A percentile compares a stretch with the other conserved stretches of the same genome.
phyloP scores from a whole-genome alignment of 768 basidiomycete genomes.

The Auriscalpium orientale region DNA sequence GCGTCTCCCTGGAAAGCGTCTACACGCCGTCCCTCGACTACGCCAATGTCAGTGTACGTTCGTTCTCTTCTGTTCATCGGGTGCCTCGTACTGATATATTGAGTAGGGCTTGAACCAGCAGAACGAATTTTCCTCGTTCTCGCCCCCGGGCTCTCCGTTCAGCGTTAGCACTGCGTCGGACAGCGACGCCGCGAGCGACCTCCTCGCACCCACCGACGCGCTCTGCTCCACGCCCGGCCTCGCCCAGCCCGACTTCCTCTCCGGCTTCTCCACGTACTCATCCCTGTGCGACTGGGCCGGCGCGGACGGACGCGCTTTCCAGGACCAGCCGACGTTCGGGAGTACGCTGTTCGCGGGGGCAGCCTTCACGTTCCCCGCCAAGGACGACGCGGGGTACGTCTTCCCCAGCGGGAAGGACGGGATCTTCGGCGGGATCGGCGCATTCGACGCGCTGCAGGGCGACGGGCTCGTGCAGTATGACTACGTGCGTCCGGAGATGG shows the following conservation, averaged over 20 bases:
- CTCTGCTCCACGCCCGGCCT: neutral
- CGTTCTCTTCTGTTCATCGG: neutral
- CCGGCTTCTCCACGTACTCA: conserved; percentile 13
- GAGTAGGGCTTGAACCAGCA: neutral
- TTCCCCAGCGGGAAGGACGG: too few species aligned
- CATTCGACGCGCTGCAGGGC: too few species aligned
- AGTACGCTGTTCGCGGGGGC: too few species aligned
- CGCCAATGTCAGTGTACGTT: neutral
- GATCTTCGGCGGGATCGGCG: too few species aligned
- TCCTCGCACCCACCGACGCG: neutral
- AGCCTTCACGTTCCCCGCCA: too few species aligned
- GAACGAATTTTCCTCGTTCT: conserved; percentile 5
- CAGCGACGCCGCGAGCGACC: neutral
- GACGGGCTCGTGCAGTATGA: too few species aligned
- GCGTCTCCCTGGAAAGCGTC: neutral
- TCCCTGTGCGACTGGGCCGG: conserved; percentile 15
- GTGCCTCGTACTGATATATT: neutral
- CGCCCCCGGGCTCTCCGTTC: conserved; percentile 14
- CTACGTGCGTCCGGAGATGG: too few species aligned
- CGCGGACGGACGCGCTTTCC: neutral
- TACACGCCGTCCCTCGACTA: neutral
- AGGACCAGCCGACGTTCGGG: too few species aligned
- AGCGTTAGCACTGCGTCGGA: conserved; percentile 6
- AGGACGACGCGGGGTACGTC: too few species aligned
- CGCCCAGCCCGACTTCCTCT: conserved; percentile 2